Evolutionary conservation across 805 yeast genomes (phyloP).

Genomic region (Candida koratica): DNA sequence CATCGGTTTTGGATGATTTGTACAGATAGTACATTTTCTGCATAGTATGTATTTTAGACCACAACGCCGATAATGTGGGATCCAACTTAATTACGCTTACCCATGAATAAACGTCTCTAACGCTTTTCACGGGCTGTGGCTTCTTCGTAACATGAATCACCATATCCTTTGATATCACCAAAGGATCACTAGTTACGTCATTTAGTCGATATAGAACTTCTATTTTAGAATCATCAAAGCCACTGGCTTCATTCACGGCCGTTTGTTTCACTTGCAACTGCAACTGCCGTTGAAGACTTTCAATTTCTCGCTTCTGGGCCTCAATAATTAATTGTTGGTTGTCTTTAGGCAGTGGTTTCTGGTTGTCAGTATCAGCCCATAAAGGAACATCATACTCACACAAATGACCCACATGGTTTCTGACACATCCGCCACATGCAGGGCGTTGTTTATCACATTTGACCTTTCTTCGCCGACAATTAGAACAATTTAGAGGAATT

Average conservation of each 20-base stretch:
- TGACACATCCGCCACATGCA: conserved; percentile 39
- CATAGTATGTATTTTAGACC: conserved; percentile 38
- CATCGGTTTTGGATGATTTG: conserved; percentile 21
- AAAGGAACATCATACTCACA: conserved; percentile 40
- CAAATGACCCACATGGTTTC: conserved; percentile 37
- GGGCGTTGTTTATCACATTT: conserved; percentile 42
- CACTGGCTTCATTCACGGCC: conserved; percentile 6
- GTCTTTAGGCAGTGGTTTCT: conserved; percentile 9
- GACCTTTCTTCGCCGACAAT: conserved; percentile 40
- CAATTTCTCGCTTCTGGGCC: conserved; percentile 29
- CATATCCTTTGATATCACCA: neutral
- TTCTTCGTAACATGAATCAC: neutral
- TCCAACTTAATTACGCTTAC: conserved; percentile 36
- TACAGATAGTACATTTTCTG: conserved; percentile 39
- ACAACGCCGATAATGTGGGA: conserved; percentile 37
- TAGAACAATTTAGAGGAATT: conserved; percentile 39
- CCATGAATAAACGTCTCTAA: conserved; percentile 29
- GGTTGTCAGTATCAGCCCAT: conserved; percentile 21
- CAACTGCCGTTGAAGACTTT: conserved; percentile 28
- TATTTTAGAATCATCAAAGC: conserved; percentile 3
- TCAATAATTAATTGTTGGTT: conserved; percentile 21
- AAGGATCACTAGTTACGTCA: conserved; percentile 3
- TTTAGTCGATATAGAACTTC: conserved; percentile 10
- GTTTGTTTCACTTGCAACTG: conserved; percentile 18
- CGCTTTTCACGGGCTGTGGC: neutral